Evolutionary conservation across 768 basidiomycete genomes (phyloP), one percentile per base, ranked within the genome.

Genomic region (Mycena indigotica): DNA sequence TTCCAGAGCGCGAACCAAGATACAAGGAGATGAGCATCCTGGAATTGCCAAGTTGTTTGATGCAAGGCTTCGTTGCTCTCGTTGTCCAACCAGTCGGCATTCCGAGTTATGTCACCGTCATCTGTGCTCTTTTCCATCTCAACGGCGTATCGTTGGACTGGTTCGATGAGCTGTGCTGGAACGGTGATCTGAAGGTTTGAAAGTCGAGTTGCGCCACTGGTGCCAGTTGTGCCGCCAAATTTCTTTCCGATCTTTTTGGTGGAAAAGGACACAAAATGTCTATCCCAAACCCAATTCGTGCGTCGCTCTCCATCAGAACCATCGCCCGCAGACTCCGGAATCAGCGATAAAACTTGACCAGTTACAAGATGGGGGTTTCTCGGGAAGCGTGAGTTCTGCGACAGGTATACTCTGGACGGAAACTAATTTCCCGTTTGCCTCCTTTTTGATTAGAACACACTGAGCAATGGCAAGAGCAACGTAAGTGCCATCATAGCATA

Each of bases 231-330:
- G n/a, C n/a, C n/a, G n/a, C n/a, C n/a, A n/a, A n/a, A n/a, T 15
- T 15, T 16, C 41, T 12, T 44, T 8, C 8, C 15, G 15, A 16
- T 44, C 46, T 48, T 48, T 5, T 12, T 6, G 13, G 15, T 23
- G 6, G 46, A 48, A 13, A 48, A n/a, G 46, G 10, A 24, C 24
- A 60, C 41, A 19, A 60, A 55, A 5, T 56, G 3, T 0, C 44
- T 15, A 0, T 25, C 44, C 58, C 58, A 60, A 1, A 52, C 58
- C 58, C 58, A 60, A n/a, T n/a, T n/a, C n/a, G n/a, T n/a, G n/a
- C n/a, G n/a, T n/a, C n/a, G n/a, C n/a, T n/a, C n/a, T 24, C 5
- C 19, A 23, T 39, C 10, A 5, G 30, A 5, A 5, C n/a, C 25
- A 10, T 16, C 15, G 16, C 39, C 12, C 16, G 17, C 25, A 4